Evolutionary conservation across 2,329 filamentous ascomycete genomes (phyloP).

Genomic region (Botrytis byssoidea): DNA sequence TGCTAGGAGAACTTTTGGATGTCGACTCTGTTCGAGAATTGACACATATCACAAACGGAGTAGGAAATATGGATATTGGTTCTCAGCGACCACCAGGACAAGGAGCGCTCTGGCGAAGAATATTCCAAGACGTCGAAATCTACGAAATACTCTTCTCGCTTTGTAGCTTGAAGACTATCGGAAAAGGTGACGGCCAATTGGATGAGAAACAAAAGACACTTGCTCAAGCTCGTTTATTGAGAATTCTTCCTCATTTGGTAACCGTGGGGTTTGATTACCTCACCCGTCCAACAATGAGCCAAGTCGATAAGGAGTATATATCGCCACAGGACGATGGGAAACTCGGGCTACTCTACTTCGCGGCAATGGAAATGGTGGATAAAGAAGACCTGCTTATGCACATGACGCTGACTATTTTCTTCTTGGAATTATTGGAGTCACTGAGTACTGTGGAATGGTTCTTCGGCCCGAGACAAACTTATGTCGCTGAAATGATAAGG

Average conservation of each 20-base stretch:
- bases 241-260: slow-evolving; percentile 38
- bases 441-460: slow-evolving; percentile 36
- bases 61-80: slow-evolving; percentile 40
- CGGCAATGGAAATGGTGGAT: slow-evolving; percentile 37
- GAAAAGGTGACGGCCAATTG: slow-evolving; percentile 28
- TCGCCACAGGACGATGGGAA: slow-evolving; percentile 21
- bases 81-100: slow-evolving; percentile 48
- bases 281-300: slow-evolving; percentile 34
- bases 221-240: slow-evolving; percentile 38
- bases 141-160: slow-evolving; percentile 49
- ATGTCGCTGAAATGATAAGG: slow-evolving; percentile 32
- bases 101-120: slow-evolving; percentile 52
- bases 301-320: slow-evolving; percentile 32
- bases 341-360: slow-evolving; percentile 38
- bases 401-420: slow-evolving; percentile 39
- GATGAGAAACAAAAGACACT: slow-evolving; percentile 39
- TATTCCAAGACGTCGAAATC: slow-evolving; percentile 48
- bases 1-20: slow-evolving; percentile 55
- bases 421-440: slow-evolving; percentile 36
- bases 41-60: slow-evolving; percentile 35
- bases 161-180: slow-evolving; percentile 34
- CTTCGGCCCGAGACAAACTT: slow-evolving; percentile 31
- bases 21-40: slow-evolving; percentile 49
- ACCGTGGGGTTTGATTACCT: slow-evolving; percentile 34
- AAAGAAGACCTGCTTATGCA: slow-evolving; percentile 40